These are phyloP conservation scores for Kickxella alabastrina DNA, from an alignment of 192 early-diverging fungal species.

Conservation along the genomic window DNA sequence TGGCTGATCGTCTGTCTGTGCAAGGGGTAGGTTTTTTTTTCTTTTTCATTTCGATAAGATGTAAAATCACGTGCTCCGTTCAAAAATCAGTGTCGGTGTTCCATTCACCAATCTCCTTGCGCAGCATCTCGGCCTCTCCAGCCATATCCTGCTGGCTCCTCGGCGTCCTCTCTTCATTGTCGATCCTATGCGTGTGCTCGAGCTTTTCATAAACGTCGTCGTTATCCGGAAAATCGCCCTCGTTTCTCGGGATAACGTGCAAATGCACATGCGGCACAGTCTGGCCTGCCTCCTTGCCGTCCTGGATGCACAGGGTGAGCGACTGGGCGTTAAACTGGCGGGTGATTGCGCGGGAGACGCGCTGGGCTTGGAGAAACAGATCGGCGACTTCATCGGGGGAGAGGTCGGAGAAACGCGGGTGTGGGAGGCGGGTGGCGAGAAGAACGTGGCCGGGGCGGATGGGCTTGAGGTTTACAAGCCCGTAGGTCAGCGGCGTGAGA, in stretches of 20 bases:
- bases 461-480: conserved; percentile 92
- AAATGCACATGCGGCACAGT: conserved; percentile 89
- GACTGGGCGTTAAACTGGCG: conserved; percentile 63
- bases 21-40: too few species aligned
- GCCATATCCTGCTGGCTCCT: conserved; percentile 80
- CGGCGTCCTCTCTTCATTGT: conserved; percentile 68
- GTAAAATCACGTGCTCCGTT: too few species aligned
- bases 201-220: conserved; percentile 86
- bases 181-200: conserved; percentile 53
- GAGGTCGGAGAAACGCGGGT: conserved; percentile 72
- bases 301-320: conserved; percentile 78
- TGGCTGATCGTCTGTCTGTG: too few species aligned
- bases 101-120: conserved; percentile 25
- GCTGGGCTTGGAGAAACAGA: conserved; percentile 76
- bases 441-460: conserved; percentile 80
- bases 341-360: conserved; percentile 71
- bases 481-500: conserved; percentile 64
- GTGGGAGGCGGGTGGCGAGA: conserved; percentile 64
- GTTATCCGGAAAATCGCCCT: conserved; percentile 78
- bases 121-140: conserved; percentile 25
- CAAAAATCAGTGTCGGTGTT: background rate
- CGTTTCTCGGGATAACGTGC: conserved; percentile 81
- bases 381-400: conserved; percentile 77
- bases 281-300: conserved; percentile 71
- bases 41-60: too few species aligned